phyloP scores from a whole-genome alignment of 208 protist species.

The Tritrichomonas foetus region DNA sequence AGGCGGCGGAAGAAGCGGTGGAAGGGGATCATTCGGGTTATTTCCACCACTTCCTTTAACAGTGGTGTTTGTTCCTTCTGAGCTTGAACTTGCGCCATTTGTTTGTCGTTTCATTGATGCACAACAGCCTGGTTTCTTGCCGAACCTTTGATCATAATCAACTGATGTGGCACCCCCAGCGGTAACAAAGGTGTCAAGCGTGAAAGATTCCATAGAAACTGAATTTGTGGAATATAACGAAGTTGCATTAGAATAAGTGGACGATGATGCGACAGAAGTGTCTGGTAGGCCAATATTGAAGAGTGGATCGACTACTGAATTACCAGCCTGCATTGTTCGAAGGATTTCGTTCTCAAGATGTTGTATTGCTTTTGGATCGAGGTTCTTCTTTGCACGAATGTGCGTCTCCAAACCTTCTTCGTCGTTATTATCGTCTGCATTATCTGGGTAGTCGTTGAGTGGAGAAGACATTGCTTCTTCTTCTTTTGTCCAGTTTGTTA shows the following conservation, averaged over 20 bases:
- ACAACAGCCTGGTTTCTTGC: too few species aligned
- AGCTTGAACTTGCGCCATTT: not conserved
- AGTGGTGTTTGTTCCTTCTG: not conserved
- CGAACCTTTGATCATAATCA: not conserved
- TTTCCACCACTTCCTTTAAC: not conserved
- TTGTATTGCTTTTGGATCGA: not conserved
- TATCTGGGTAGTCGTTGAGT: too few species aligned
- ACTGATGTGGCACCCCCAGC: not conserved
- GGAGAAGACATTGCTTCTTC: too few species aligned
- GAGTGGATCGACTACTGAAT: not conserved
- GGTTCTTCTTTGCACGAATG: not conserved
- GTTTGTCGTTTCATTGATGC: not conserved
- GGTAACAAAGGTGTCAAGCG: not conserved
- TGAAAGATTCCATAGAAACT: not conserved
- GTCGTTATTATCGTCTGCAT: not conserved
- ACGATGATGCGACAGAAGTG: not conserved
- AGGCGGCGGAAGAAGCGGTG: not conserved
- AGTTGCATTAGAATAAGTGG: not conserved
- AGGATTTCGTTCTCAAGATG: not conserved
- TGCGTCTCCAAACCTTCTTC: not conserved
- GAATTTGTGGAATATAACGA: not conserved
- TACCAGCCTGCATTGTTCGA: not conserved
- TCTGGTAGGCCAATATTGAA: not conserved
- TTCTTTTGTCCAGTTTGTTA: too few species aligned
- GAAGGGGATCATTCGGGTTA: not conserved